These are phyloP conservation scores for sunflower (Helianthus annuus) DNA, from an alignment of 129 eudicot genomes.

Conservation along the genomic window HanXRQr2.0-SUNRISE NC_035442.2:169769369-169769868, in stretches of 20 bases:
- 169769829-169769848: conserved; percentile 86
- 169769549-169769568: conserved; percentile 27
- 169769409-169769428: background rate
- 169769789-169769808: background rate
- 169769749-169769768: conserved; percentile 1
- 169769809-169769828: conserved; percentile 28
- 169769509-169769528: background rate
- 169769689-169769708: conserved; percentile 70
- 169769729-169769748: conserved; percentile 2
- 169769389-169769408: background rate
- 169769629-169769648: conserved; percentile 59
- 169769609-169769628: conserved; percentile 53
- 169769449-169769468: too few relatives aligned
- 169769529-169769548: conserved; percentile 16
- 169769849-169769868: conserved; percentile 76
- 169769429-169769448: background rate
- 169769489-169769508: conserved; percentile 12
- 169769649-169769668: conserved; percentile 36
- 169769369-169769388: too few relatives aligned
- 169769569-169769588: conserved; percentile 37
- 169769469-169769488: background rate
- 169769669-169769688: conserved; percentile 67
- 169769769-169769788: conserved; percentile 15
- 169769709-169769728: conserved; percentile 34
- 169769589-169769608: conserved; percentile 56